Evolutionary conservation across 257 asterid species (phyloP), one percentile per base, ranked within the genome.

Genomic region (Rubia yunnanensis): DNA sequence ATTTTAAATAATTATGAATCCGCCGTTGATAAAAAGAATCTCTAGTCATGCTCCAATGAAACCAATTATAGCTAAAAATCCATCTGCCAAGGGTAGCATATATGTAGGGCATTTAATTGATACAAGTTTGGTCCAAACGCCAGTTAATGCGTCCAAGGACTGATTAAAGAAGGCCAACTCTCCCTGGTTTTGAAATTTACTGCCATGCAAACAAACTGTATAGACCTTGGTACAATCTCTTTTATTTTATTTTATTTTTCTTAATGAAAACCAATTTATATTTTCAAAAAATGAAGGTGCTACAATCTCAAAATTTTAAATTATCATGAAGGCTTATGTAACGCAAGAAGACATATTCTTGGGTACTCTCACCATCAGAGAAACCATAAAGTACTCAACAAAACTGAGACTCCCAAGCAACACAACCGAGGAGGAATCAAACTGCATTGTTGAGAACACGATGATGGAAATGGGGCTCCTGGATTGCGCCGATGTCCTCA

Each of bases 341-440:
- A 85, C 97, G 22, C 98, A 89, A 74, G 94, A 89, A 77, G 95
- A 87, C 58, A 55, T 72, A 63, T 68, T 89, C 71, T 69, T 92
- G 79, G 96, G 97, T 53, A 92, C 98, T 17, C 89, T 92, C 0
- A 84, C 96, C 0, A 95, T 92, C 26, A 68, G 88, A 71, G 98
- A 92, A 69, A 87, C 91, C 11, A 87, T 92, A 34, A 77, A 74
- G 49, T 89, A 85, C 88, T 87, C 97, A 1, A 96, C 96, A 17
- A 61, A 74, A 32, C 58, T 89, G 52, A 79, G 98, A 62, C 85
- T 89, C 14, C 87, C 95, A 3, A 74, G 80, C 84, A 72, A 34
- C 82, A 60, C 56, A 46, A 65, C 78, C 5, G 77, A 61, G 38
- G 49, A 75, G 0, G 91, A 84, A 38, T 60, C 80, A 27, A 50